A percentile compares a stretch with the other conserved stretches of the same genome.
Conservation (phyloP, 2,329 filamentous ascomycete genomes). For the Xylariales sp. region DNA sequence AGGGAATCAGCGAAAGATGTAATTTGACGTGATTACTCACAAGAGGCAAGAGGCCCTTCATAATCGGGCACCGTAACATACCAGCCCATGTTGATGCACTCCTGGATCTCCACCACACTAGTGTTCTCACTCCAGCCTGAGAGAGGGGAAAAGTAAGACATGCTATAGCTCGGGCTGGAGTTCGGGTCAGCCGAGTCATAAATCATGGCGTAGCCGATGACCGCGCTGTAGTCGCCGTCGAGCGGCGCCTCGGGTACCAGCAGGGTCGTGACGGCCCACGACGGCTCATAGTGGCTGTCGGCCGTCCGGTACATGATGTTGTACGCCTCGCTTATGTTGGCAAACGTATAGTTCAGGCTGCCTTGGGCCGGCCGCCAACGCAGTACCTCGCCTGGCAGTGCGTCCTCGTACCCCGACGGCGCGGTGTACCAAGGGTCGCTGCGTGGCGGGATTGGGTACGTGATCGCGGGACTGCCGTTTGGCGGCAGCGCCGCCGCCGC, state of each 20-base stretch:
- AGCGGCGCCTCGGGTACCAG: constrained; percentile 22
- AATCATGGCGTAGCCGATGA: constrained; percentile 35
- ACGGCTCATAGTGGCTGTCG: constrained; percentile 18
- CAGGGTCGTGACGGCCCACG: constrained; percentile 30
- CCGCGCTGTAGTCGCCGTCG: no score
- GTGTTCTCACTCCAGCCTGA: constrained; percentile 12
- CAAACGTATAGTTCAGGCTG: constrained; percentile 8
- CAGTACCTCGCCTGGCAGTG: constrained; percentile 27
- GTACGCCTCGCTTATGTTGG: constrained; percentile 18
- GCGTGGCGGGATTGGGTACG: constrained; percentile 10
- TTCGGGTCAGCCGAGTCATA: constrained; percentile 31
- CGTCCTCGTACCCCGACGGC: constrained; percentile 7
- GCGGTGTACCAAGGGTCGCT: constrained; percentile 16
- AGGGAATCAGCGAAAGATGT: no score
- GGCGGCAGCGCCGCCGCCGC: no score
- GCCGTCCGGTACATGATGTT: constrained; percentile 30
- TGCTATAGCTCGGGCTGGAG: constrained; percentile 27
- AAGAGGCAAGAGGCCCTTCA: constrained; percentile 36
- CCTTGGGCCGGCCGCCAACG: constrained; percentile 22
- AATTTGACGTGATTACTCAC: no score
- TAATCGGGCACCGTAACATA: constrained; percentile 40
- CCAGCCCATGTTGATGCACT: constrained; percentile 36
- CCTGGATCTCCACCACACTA: constrained; percentile 23
- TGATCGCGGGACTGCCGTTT: no score
- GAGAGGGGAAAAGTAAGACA: constrained; percentile 7